These are phyloP conservation scores for Karstenula rhodostoma DNA, from an alignment of 2,329 filamentous ascomycete species.

Conservation along the genomic window DNA sequence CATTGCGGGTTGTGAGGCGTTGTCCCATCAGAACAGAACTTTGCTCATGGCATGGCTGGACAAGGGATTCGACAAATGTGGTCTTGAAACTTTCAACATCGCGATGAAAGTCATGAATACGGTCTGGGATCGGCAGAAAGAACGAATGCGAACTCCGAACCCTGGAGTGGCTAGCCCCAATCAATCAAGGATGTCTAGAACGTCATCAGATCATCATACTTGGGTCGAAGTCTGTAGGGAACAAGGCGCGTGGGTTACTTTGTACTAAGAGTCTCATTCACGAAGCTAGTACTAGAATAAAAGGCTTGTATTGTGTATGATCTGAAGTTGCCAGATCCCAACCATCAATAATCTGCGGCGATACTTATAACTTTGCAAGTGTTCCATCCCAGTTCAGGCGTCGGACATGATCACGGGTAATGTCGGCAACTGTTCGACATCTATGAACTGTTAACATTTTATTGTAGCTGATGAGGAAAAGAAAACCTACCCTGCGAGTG, in stretches of 20 bases:
- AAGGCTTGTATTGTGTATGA: not conserved
- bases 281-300: not conserved
- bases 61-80: slow-evolving; percentile 19
- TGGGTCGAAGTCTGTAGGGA: slow-evolving; percentile 18
- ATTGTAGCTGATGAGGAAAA: not conserved
- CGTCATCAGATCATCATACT: slow-evolving; percentile 6
- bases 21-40: slow-evolving; percentile 18
- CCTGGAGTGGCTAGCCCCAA: slow-evolving; percentile 8
- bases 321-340: not conserved
- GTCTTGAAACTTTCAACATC: slow-evolving; percentile 13
- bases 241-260: slow-evolving; percentile 13
- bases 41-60: slow-evolving; percentile 27
- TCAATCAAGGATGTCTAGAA: not conserved
- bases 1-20: slow-evolving; percentile 27
- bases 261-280: slow-evolving; percentile 8
- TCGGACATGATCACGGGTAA: slow-evolving; percentile 15
- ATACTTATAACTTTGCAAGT: slow-evolving; percentile 6
- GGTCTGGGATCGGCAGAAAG: slow-evolving; percentile 24
- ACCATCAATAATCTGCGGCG: too few relatives aligned
- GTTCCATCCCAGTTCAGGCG: slow-evolving; percentile 12
- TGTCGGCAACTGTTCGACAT: slow-evolving; percentile 15
- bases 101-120: slow-evolving; percentile 18
- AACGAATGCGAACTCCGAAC: not conserved
- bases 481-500: slow-evolving; percentile 31
- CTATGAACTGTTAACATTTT: slow-evolving; percentile 8